Evolutionary conservation across 768 basidiomycete species (phyloP), one percentile per base, ranked within the genome.

Genomic region (Boletus sp.): DNA sequence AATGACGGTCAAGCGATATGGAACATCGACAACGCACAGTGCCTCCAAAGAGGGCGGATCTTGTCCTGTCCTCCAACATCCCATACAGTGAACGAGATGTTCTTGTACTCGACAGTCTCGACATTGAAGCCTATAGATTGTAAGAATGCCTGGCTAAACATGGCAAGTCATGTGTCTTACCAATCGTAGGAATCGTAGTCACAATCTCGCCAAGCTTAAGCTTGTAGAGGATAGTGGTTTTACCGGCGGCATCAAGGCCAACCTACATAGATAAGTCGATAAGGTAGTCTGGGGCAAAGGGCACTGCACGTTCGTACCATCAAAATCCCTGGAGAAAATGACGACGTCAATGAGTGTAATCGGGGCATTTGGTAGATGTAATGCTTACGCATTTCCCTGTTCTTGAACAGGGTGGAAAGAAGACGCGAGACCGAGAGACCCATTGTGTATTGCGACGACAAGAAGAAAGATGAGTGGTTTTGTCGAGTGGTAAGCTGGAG

Each of bases 51-150:
- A 66, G 96, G 96, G 68, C 96, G 88, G 76, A 98, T 98, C 88
- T 98, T 99, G 80, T 99, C 96, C 80, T 99, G 96, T 68, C 96
- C 97, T 85, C 97, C 97, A 62, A 99, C 97, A 78, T 99, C 97
- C 97, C 97, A 98, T 46, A 98, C 97, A 24, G 96, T 99, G 86
- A 99, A 99, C 28, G 94, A 97, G 64, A 98, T 98, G 83, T 98
- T 99, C 85, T 98, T 98, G 80, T 99, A 98, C 77, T 98, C 96
- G 65, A 99, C 97, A 59, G 97, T 98, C 83, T 99, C 97, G 67
- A 99, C 97, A 74, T 99, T 99, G 83, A 99, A 99, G 58, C 97
- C 97, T 98, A 64, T 24, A 40, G n/a, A 30, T 66, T 57, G 69
- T 66, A 49, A 62, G 53, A 57, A 58, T 47, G 32, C 7, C 28